Evolutionary conservation across 1,284 basidiomycete genomes (phyloP).

Genomic region (Ceratobasidium papillatum): DNA sequence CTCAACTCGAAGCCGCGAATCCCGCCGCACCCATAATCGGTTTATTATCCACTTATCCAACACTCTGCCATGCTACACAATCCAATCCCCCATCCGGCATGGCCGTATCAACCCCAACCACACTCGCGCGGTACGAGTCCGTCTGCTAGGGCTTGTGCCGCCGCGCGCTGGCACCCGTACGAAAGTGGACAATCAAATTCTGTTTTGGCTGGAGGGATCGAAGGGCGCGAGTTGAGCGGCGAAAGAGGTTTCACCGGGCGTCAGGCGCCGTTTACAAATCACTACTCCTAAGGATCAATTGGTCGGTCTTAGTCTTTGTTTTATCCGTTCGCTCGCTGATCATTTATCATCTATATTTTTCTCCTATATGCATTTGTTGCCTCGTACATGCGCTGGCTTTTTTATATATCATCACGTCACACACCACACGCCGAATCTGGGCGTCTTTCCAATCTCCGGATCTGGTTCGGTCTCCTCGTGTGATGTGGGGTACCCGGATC

Average conservation of each 20-base stretch:
- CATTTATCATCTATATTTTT: neutral
- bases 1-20: too few relatives aligned
- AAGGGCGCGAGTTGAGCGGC: neutral
- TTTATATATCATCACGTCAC: neutral
- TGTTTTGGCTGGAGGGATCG: neutral
- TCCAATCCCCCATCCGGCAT: too few relatives aligned
- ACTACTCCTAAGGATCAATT: neutral
- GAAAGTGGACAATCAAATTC: too few relatives aligned
- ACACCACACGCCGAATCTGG: neutral
- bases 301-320: neutral
- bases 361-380: too few relatives aligned
- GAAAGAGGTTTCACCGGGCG: neutral
- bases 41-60: too few relatives aligned
- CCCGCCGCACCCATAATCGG: too few relatives aligned
- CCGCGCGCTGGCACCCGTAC: constrained; percentile 33
- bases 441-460: neutral
- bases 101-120: too few relatives aligned
- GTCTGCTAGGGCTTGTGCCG: neutral
- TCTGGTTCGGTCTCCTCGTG: neutral
- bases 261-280: constrained; percentile 11
- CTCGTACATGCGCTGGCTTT: too few relatives aligned
- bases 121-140: neutral
- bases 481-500: too few relatives aligned
- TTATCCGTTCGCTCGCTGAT: neutral
- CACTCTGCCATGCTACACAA: too few relatives aligned